Evolutionary conservation across 345 rosid genomes (phyloP).

Genomic region (Melaleuca alternifolia): DNA sequence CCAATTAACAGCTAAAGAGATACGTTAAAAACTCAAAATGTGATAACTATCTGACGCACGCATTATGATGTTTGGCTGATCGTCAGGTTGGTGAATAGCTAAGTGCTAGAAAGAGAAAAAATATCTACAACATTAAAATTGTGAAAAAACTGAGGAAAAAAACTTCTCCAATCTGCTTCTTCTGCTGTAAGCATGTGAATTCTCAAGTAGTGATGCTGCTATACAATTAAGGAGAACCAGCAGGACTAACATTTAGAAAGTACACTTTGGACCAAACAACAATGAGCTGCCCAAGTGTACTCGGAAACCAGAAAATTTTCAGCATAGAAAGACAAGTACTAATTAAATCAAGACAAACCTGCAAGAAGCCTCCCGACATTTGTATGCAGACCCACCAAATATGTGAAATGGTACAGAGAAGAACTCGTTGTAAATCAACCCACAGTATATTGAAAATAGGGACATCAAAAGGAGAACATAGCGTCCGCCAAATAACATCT

Average conservation of each 20-base stretch:
- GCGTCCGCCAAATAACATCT: constrained; percentile 95
- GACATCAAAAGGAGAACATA: constrained; percentile 88
- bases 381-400: constrained; percentile 93
- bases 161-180: background rate
- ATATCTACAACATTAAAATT: background rate
- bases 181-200: background rate
- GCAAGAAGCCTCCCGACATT: constrained; percentile 75
- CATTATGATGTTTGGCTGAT: background rate
- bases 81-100: background rate
- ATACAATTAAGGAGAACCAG: background rate
- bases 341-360: constrained; percentile 27
- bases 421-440: constrained; percentile 95
- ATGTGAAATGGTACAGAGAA: constrained; percentile 94
- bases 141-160: background rate
- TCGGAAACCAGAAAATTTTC: background rate
- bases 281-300: background rate
- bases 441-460: constrained; percentile 89
- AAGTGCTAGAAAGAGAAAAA: background rate
- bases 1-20: background rate
- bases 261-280: background rate
- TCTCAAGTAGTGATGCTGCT: background rate
- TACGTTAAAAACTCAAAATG: background rate
- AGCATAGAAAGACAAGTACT: background rate
- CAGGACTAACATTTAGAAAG: background rate
- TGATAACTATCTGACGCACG: background rate